Conservation (phyloP, 257 asterid species). For the Eustoma russellianum region DNA sequence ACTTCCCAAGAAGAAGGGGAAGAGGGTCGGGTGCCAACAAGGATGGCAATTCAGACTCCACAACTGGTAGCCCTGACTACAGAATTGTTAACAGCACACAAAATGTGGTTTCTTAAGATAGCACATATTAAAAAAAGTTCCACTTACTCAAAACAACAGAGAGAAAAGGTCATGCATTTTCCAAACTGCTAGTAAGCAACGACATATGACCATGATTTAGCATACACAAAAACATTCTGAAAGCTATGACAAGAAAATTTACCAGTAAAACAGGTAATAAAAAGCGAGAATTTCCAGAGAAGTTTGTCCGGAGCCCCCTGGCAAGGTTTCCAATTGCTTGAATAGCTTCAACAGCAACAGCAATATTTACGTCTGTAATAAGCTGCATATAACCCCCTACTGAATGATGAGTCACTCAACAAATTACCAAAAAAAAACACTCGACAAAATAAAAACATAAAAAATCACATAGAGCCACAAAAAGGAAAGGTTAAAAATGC, state of each 20-base stretch:
- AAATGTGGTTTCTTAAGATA: no score
- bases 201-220: background rate
- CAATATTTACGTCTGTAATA: constrained; percentile 93
- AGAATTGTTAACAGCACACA: no score
- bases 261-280: constrained; percentile 84
- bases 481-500: background rate
- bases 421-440: no score
- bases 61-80: no score
- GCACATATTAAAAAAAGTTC: no score
- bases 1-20: no score
- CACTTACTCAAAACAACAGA: no score
- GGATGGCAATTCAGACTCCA: no score
- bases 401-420: constrained; percentile 12
- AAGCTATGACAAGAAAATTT: constrained; percentile 13
- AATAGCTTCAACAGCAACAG: constrained; percentile 97
- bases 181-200: no score
- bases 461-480: background rate
- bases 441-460: background rate
- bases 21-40: no score
- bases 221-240: background rate
- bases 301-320: constrained; percentile 83
- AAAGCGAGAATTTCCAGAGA: constrained; percentile 78
- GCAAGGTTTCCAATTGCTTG: constrained; percentile 99
- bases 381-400: constrained; percentile 52
- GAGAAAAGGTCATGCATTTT: no score